phyloP scores from a whole-genome alignment of 441 rosid genomes.

The Geranium incanum region DNA sequence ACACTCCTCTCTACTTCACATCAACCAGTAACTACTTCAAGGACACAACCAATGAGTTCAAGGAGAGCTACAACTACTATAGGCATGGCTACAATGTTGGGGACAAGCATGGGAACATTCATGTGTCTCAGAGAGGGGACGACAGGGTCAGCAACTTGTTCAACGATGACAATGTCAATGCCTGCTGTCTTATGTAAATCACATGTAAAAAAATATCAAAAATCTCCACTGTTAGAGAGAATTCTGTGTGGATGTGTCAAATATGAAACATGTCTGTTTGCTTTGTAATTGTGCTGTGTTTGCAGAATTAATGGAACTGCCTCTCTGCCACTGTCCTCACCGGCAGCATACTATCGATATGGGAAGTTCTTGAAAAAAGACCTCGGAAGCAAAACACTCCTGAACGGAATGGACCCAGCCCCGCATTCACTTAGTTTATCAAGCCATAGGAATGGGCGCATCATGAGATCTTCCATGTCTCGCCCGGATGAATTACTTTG shows the following conservation, averaged over 20 bases:
- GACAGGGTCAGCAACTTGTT: conserved; percentile 90
- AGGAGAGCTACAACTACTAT: conserved; percentile 82
- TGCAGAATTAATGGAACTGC: background rate
- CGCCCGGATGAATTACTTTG: too few relatives aligned
- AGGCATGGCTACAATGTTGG: conserved; percentile 73
- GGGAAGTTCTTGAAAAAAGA: too few relatives aligned
- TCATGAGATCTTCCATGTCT: too few relatives aligned
- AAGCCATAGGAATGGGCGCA: too few relatives aligned
- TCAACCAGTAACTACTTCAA: conserved; percentile 53
- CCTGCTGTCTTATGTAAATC: conserved; percentile 73
- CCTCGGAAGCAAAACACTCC: too few relatives aligned
- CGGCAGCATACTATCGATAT: too few relatives aligned
- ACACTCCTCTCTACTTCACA: conserved; percentile 83
- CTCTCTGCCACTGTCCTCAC: too few relatives aligned
- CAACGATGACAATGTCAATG: conserved; percentile 85
- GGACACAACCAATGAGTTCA: conserved; percentile 74
- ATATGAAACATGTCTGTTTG: background rate
- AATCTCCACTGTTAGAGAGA: background rate
- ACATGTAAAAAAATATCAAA: background rate
- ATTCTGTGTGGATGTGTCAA: background rate
- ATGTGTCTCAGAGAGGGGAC: conserved; percentile 65
- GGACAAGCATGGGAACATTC: conserved; percentile 65
- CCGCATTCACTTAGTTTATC: too few relatives aligned
- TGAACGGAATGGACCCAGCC: too few relatives aligned
- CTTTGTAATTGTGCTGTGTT: background rate